A percentile compares a stretch with the other conserved stretches of the same genome.
Conservation (phyloP, 345 rosid genomes). For the Bretschneidera sinensis region DNA sequence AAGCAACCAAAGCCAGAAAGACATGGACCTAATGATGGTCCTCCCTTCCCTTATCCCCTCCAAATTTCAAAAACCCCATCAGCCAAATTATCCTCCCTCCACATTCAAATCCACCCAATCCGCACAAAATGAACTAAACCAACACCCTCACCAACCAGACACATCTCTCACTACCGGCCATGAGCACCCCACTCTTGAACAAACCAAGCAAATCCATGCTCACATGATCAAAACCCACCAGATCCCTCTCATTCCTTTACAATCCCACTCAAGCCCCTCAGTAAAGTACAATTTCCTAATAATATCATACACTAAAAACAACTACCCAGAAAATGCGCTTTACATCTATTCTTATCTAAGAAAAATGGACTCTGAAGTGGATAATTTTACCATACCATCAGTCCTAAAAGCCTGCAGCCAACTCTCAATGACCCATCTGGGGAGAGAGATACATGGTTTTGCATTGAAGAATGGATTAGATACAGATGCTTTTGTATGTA, state of each 20-base stretch:
- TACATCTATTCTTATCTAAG: constrained; percentile 26
- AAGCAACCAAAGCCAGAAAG: background rate
- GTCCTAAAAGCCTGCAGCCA: constrained; percentile 44
- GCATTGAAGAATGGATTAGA: constrained; percentile 30
- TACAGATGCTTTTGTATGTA: constrained; percentile 32
- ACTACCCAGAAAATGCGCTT: too few relatives aligned
- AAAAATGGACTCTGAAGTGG: constrained; percentile 23
- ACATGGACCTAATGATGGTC: constrained; percentile 5
- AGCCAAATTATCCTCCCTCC: background rate
- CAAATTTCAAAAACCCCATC: background rate
- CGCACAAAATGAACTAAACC: background rate
- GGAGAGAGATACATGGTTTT: constrained; percentile 48
- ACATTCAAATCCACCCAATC: constrained; percentile 10
- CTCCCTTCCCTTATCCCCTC: background rate
- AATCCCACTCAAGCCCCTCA: constrained; percentile 16
- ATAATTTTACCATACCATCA: constrained; percentile 35
- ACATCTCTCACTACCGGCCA: background rate
- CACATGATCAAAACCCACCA: constrained; percentile 24
- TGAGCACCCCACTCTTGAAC: constrained; percentile 16
- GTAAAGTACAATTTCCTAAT: constrained; percentile 26
- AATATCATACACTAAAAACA: constrained; percentile 30
- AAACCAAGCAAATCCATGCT: constrained; percentile 32
- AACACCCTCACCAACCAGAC: background rate
- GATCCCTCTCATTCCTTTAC: background rate
- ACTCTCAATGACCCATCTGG: constrained; percentile 21